Base-by-base conservation (phyloP, 2,329 filamentous ascomycete species). In the Aspergillus brunneoviolaceus region DNA sequence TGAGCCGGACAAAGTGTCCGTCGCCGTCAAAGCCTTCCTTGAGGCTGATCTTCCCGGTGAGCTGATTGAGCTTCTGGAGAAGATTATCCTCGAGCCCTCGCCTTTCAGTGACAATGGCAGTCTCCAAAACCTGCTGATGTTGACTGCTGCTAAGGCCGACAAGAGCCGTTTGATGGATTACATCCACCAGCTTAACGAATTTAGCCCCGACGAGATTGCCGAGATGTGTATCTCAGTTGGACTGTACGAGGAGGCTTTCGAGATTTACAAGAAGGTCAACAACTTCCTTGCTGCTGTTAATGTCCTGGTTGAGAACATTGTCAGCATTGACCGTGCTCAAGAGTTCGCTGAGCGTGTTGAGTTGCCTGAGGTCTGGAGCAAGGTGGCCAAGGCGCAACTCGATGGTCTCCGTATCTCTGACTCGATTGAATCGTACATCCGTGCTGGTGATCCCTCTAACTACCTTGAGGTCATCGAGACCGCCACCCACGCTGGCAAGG, bases 71-170 rank as follows among this genome's bases (percentile, higher is more conserved):
- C 86, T 99, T 42, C 85, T 99, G 19, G 96, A 99, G 83, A 99
- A 98, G 87, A 99, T 99, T 67, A 94, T 99, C 33, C 82, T 99
- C n/a, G 95, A 99, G 82, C 96, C 95, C n/a, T 96, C 94, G 4
- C 91, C 91, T 5, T 99, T 99, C 83, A 97, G 92, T 70, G 96
- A 99, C 79, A 99, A 99, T 78, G 87, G 92, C 72, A 97, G 91
- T 75, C 83, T 99, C 60, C 96, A 99, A 79, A 99, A 99, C 77
- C 80, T 99, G 61, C 86, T 99, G 63, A 91, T 99, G 83, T 89
- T 98, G 71, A 99, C 95, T 27, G 95, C 96, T 49, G 92, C 92
- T 69, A 97, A 97, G 82, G 93, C 95, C 12, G 96, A 99, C 77
- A 96, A 97, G 81, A 86, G 89, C 55, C 90, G 92, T 69, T 88